Base-by-base conservation (phyloP, 106 monocot species). In the Dendrobium catenatum region DNA sequence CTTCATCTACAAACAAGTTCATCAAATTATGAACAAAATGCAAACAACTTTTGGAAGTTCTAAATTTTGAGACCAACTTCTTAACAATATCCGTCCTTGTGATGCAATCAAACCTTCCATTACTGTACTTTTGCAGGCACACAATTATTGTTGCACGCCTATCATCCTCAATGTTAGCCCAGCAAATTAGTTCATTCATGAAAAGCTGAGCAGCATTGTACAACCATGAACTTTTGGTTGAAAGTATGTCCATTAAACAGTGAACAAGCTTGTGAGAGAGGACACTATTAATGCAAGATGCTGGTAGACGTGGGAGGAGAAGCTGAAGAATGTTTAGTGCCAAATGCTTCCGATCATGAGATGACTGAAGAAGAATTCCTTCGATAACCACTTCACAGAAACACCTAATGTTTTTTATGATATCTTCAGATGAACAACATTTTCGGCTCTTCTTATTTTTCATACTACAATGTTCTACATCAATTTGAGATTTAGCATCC, bases 291-390 rank as follows among this genome's bases (percentile, higher is more conserved):
- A 95, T 87, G 74, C 83, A 85, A 49, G 85, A 90, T 64, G 83
- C 68, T 76, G 91, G 86, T 78, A 99, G 72, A 51, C 77, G 90
- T 73, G 98, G 95, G 55, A 99, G 85, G 9, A 95, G 85, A 10
- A 91, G 87, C 20, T 91, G 83, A 58, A 99, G 47, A 80, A 95
- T 51, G 82, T 88, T 85, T 43, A 99, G 78, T 51, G 91, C 93
- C 87, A 99, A 82, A 83, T 90, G 93, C 76, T 99, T 99, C 83
- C 98, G 84, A 40, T 99, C 98, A 87, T 99, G 95, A 86, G 98
- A 99, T 46, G 98, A 99, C 31, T 81, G 76, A 73, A 99, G 89
- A 80, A 99, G 85, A 51, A 88, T 86, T 81, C 84, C 87, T 85
- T 99, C 98, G 79, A 99, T 90, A 24, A 93, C 90, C 80, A 95